Base-by-base conservation (phyloP, 352 stramenopile genomes). In the Phytophthora crassamura region DNA sequence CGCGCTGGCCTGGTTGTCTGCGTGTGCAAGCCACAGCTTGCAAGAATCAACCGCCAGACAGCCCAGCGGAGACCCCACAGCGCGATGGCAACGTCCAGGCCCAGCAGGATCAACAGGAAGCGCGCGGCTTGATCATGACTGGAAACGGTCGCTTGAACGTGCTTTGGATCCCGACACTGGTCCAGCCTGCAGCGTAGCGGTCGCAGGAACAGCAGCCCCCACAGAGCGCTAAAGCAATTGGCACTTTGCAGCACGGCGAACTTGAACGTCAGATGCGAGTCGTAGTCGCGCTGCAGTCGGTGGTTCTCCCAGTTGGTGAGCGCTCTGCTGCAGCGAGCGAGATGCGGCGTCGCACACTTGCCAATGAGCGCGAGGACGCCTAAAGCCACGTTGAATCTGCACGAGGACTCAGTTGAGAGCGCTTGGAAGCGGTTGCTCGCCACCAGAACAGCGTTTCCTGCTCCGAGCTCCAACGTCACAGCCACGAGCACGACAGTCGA, bases 291-390 rank as follows among this genome's bases (percentile, higher is more conserved):
- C 58, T 88, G 82, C n/a, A 83, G 75, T 30, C 76, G 78, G 66
- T 92, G 80, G 56, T 94, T 93, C 48, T 93, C 84, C 80, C 81
- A 92, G 40, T 89, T 72, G 39, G 77, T 90, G 36, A 92, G 82
- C 0, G 47, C 36, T 52, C 48, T 34, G 73, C 66, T 68, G 48
- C 72, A 74, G 52, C 77, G 80, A 30, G 72, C 69, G n/a, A 90
- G 54, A 45, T 60, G 51, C 3, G 70, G 61, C 8, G 34, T 61
- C 8, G 49, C 45, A 34, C 56, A 67, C 43, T 74, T 69, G 20
- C 36, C 57, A 3, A 83, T 74, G 28, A 90, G 52, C 8, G 60
- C 60, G 33, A 84, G 33, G 36, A 85, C 72, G 9, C 54, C 52
- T 12, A 80, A 7, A 8, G 75, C 59, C n/a, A 81, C 65, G 18